phyloP scores from a whole-genome alignment of 2,329 filamentous ascomycete genomes.

The Nigrospora sphaerica region DNA sequence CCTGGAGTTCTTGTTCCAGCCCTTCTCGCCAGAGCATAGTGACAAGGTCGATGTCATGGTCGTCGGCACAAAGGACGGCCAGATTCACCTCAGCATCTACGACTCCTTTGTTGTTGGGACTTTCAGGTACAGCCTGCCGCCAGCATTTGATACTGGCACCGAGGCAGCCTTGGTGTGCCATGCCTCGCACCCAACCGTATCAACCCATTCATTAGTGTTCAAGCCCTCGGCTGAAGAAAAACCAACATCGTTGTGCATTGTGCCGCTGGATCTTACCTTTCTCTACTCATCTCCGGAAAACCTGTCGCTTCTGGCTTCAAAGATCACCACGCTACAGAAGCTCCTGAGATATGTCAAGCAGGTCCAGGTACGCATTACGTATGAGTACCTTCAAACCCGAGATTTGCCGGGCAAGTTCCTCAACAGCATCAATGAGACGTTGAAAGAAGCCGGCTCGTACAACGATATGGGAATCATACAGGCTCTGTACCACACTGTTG shows the following conservation, averaged over 20 bases:
- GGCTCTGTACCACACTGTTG: slow-evolving; percentile 75
- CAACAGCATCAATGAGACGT: slow-evolving; percentile 66
- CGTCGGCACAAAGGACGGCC: slow-evolving; percentile 63
- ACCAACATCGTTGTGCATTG: slow-evolving; percentile 44
- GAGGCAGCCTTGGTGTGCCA: slow-evolving; percentile 45
- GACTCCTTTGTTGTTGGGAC: slow-evolving; percentile 75
- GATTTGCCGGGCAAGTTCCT: slow-evolving; percentile 77
- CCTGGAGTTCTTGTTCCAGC: slow-evolving; percentile 63
- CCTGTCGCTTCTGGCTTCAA: slow-evolving; percentile 76
- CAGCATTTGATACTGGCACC: slow-evolving; percentile 12
- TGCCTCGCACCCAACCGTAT: slow-evolving; percentile 63
- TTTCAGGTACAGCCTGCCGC: slow-evolving; percentile 42
- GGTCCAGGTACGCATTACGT: slow-evolving; percentile 68
- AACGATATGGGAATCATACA: slow-evolving; percentile 59
- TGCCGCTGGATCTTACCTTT: slow-evolving; percentile 79
- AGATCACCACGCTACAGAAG: slow-evolving; percentile 82
- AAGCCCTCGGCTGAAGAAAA: slow-evolving; percentile 31
- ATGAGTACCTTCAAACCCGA: slow-evolving; percentile 77
- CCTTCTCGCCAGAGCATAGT: slow-evolving; percentile 55
- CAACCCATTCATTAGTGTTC: slow-evolving; percentile 70
- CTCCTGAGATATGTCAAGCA: slow-evolving; percentile 79
- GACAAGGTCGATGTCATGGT: slow-evolving; percentile 76
- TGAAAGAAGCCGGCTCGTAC: slow-evolving; percentile 53
- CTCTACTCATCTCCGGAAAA: slow-evolving; percentile 72
- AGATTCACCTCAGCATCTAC: slow-evolving; percentile 73